A percentile compares a stretch with the other conserved stretches of the same genome.
Evolutionary conservation across 2,329 filamentous ascomycete genomes (phyloP).

Genomic region (Didymella lethalis): DNA sequence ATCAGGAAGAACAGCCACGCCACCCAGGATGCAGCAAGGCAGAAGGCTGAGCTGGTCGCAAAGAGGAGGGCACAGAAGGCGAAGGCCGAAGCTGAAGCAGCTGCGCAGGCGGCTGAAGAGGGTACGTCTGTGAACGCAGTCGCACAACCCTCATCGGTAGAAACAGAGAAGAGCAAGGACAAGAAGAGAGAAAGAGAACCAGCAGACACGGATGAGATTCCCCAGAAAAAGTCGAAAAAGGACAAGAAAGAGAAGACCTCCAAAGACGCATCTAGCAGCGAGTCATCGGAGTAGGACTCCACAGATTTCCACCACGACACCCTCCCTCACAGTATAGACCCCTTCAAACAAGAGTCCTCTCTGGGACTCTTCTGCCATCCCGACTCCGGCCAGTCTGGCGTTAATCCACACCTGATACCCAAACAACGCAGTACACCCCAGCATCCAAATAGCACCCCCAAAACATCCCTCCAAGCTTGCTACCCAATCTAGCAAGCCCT

Average conservation of each 20-base stretch:
- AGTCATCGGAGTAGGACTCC: not conserved
- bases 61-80: conserved; percentile 29
- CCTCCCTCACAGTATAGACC: not conserved
- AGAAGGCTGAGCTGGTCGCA: conserved; percentile 35
- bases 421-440: not conserved
- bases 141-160: not conserved
- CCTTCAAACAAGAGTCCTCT: too few relatives aligned
- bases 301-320: not conserved
- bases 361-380: too few relatives aligned
- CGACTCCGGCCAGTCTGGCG: too few relatives aligned
- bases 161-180: conserved; percentile 3
- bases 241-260: conserved; percentile 9
- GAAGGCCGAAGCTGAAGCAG: conserved; percentile 19
- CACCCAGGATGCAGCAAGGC: conserved; percentile 26
- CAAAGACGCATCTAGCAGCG: not conserved
- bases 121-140: not conserved
- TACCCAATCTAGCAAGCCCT: not conserved
- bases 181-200: conserved; percentile 13
- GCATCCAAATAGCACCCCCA: not conserved
- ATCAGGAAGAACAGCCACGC: conserved; percentile 56
- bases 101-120: conserved; percentile 7
- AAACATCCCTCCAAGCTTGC: not conserved
- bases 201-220: not conserved
- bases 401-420: too few relatives aligned
- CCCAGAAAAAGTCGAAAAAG: conserved; percentile 17